Percentiles rank a stretch among this genome's conserved stretches.
Evolutionary conservation across 495 filamentous ascomycete species (phyloP).

Genomic region (Cryomyces minteri): DNA sequence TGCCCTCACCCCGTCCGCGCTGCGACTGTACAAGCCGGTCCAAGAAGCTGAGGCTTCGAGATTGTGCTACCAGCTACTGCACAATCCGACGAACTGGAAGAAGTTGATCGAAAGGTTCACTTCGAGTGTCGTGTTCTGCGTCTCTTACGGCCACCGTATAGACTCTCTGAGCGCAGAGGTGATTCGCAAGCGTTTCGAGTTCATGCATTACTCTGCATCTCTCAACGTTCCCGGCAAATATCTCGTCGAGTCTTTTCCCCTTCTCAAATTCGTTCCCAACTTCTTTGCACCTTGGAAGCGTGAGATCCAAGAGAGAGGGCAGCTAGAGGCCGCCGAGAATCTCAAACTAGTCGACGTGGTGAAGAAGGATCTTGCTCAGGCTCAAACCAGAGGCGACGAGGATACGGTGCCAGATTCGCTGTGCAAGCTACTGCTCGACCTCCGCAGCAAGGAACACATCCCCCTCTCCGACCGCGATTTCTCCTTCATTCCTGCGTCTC

Average conservation of each 20-base stretch:
- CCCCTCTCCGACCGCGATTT: constrained; percentile 34
- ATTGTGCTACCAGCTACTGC: too few relatives aligned
- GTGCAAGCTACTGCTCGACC: constrained; percentile 29
- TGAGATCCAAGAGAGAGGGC: constrained; percentile 30
- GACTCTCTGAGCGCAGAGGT: too few relatives aligned
- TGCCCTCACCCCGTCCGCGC: too few relatives aligned
- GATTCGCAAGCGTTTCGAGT: constrained; percentile 32
- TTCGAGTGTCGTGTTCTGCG: too few relatives aligned
- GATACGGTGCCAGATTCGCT: constrained; percentile 27
- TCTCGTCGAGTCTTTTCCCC: constrained; percentile 34
- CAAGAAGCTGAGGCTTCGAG: too few relatives aligned
- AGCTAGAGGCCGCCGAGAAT: constrained; percentile 31
- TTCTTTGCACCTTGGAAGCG: constrained; percentile 40
- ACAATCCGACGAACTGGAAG: too few relatives aligned
- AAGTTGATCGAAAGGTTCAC: too few relatives aligned
- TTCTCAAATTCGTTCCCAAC: constrained; percentile 33
- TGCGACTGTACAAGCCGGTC: too few relatives aligned
- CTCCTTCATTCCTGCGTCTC: constrained; percentile 31
- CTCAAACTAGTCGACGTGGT: constrained; percentile 34
- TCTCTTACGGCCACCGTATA: too few relatives aligned
- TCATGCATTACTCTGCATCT: constrained; percentile 39
- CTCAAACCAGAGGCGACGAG: constrained; percentile 18
- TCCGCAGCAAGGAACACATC: constrained; percentile 26
- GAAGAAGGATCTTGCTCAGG: constrained; percentile 25
- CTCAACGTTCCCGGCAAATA: constrained; percentile 43